Base-by-base conservation (phyloP, 495 filamentous ascomycete species). In the Friedmanniomyces simplex region DNA sequence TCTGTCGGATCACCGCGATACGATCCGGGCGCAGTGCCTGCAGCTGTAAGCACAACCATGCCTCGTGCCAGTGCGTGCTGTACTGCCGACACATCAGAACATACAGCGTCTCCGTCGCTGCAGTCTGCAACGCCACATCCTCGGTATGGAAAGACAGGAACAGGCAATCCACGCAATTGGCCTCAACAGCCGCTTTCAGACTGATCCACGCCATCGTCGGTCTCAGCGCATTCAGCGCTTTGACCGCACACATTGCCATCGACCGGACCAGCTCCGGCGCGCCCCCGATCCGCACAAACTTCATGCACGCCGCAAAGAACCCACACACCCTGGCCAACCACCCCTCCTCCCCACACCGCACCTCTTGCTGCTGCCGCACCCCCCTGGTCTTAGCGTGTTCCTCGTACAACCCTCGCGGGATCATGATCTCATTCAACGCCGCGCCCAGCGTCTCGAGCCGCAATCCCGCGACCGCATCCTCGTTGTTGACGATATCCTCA, bases 361-460 rank as follows among this genome's bases (percentile, higher is more conserved):
- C 77, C 49, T 82, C 75, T 16, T 80, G 72, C 32, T 72, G 72
- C 36, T 72, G 43, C 52, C 52, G 43, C 13, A 5, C 22, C 16
- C 10, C 13, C 34, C 50, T 41, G 2, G 49, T 32, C 26, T 46
- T 45, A 3, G 10, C 30, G n/a, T 52, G 48, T 20, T 93, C 84
- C 57, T 76, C 72, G 39, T 95, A 79, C n/a, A 95, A 82, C 6
- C 73, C 71, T 25, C 82, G 73, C 4, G 94, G 89, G 0, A 88
- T 89, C 67, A 95, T 95, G 50, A 97, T 89, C 62, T 97, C 91
- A 55, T 96, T 85, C 65, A 91, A 86, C 11, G 87, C 86, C 64
- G 86, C 86, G 67, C 89, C 94, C 53, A 99, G 77, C 22, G 87
- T 82, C 34, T 81, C 82, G 64, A 89, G 87, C 46, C 93, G 82